A percentile compares a stretch with the other conserved stretches of the same genome.
phyloP scores from a whole-genome alignment of 1,284 basidiomycete species.

The Gastroboletus turbinatus region DNA sequence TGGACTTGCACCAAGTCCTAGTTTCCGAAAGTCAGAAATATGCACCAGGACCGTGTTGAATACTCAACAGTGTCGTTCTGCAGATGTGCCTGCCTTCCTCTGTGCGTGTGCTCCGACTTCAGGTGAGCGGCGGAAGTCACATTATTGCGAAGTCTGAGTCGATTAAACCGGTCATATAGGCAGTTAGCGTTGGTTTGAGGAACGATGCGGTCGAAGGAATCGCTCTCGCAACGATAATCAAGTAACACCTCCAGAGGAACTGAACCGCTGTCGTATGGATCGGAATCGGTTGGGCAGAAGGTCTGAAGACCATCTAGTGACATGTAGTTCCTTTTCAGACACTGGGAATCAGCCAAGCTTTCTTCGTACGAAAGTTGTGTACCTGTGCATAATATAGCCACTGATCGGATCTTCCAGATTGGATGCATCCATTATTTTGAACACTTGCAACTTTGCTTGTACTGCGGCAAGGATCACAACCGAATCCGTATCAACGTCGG shows the following conservation, averaged over 20 bases:
- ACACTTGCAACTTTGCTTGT: conserved; percentile 81
- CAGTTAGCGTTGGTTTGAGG: conserved; percentile 86
- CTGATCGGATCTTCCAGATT: conserved; percentile 85
- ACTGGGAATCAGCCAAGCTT: conserved; percentile 3
- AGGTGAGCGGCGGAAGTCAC: conserved; percentile 49
- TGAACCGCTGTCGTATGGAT: conserved; percentile 43
- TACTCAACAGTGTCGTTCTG: conserved; percentile 73
- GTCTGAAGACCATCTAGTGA: conserved; percentile 81
- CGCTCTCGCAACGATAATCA: conserved; percentile 80
- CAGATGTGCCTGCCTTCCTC: conserved; percentile 61
- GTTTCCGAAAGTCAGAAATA: conserved; percentile 14
- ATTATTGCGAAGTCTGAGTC: conserved; percentile 78
- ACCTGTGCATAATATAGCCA: conserved; percentile 86
- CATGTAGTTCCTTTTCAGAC: conserved; percentile 61
- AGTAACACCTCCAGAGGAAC: conserved; percentile 90
- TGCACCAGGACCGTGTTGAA: not conserved
- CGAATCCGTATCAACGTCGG: conserved; percentile 55
- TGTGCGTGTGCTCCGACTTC: conserved; percentile 34
- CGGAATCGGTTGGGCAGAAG: conserved; percentile 70
- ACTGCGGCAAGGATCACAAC: conserved; percentile 82
- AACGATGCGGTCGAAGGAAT: conserved; percentile 86
- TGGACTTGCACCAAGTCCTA: conserved; percentile 82
- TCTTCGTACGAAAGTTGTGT: conserved; percentile 11
- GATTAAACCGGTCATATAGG: conserved; percentile 95
- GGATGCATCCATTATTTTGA: conserved; percentile 77